Conservation (phyloP, 306 rosid genomes). For the Rosa chinensis region DNA sequence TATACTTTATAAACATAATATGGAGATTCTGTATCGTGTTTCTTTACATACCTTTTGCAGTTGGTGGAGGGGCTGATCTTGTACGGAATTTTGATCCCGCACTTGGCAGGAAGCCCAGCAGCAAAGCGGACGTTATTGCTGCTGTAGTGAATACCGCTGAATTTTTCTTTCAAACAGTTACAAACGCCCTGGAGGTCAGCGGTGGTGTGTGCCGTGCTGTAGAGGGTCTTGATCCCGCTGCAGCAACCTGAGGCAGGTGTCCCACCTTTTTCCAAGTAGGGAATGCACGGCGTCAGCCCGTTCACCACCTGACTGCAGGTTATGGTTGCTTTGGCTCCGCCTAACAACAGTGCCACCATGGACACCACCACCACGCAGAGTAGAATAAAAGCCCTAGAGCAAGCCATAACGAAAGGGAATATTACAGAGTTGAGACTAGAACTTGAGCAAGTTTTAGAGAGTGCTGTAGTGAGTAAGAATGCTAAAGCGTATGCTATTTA, state of each 20-base stretch:
- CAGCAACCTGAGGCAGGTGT: conserved; percentile 39
- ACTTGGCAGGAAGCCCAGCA: conserved; percentile 41
- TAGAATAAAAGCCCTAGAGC: neutral
- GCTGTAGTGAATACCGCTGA: conserved; percentile 15
- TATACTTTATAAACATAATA: neutral
- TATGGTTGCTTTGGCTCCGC: neutral
- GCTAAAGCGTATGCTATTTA: neutral
- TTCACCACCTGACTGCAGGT: conserved; percentile 22
- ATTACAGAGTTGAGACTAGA: too few relatives aligned
- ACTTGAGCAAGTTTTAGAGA: neutral
- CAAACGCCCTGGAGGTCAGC: conserved; percentile 52
- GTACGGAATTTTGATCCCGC: conserved; percentile 28
- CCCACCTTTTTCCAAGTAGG: conserved; percentile 34
- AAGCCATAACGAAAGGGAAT: neutral
- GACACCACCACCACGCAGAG: neutral
- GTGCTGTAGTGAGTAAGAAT: neutral
- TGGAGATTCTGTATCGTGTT: too few relatives aligned
- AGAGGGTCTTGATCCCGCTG: conserved; percentile 37
- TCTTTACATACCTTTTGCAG: conserved; percentile 23
- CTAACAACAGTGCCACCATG: neutral
- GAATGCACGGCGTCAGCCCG: conserved; percentile 36
- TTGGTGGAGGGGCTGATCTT: conserved; percentile 31
- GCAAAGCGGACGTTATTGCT: conserved; percentile 26
- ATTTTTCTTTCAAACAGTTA: conserved; percentile 42
- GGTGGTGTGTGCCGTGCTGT: conserved; percentile 37